Evolutionary conservation across 1,284 basidiomycete species (phyloP), one percentile per base, ranked within the genome.

Genomic region (Ceratobasidium sp.): DNA sequence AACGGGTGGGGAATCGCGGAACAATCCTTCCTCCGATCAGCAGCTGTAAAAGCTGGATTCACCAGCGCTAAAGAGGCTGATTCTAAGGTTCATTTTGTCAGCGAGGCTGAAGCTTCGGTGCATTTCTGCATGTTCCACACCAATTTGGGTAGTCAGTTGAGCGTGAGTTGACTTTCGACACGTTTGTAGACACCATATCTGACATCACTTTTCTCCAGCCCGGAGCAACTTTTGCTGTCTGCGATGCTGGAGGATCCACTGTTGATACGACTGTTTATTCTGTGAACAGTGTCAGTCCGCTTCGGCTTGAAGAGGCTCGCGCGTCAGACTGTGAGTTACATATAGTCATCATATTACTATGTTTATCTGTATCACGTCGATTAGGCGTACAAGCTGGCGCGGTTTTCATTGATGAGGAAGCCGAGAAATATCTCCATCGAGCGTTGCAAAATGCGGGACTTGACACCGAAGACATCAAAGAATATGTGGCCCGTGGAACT

Each of bases 191-290:
- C 9, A 14, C 1, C 24, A 31, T 24, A 24, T 33, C 17, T 65
- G 17, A 19, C 11, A 19, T 47, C 4, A 15, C 27, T 54, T 27
- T 45, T 15, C 4, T 44, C 3, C 17, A 75, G 74, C n/a, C 56
- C 63, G 77, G 74, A 17, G 56, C 45, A 1, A 65, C 44, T 0
- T 74, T 78, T 54, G 74, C 56, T 22, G 62, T 78, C 11, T 63
- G 74, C 36, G 77, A 78, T 53, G 78, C 78, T 2, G 78, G 78
- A 14, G 78, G 76, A 4, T 78, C 78, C 15, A 78, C 77, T 3
- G 76, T 78, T 41, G 78, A 78, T 51, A 76, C 72, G 5, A 73
- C 76, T 0, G n/a, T 76, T 1, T 78, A 78, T 57, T 33, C 48
- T n/a, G 75, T 76, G 33, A 65, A 53, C 3, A 5, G n/a, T 7